Conservation (phyloP, 2,329 filamentous ascomycete species). For the Verticillium nubilum region DNA sequence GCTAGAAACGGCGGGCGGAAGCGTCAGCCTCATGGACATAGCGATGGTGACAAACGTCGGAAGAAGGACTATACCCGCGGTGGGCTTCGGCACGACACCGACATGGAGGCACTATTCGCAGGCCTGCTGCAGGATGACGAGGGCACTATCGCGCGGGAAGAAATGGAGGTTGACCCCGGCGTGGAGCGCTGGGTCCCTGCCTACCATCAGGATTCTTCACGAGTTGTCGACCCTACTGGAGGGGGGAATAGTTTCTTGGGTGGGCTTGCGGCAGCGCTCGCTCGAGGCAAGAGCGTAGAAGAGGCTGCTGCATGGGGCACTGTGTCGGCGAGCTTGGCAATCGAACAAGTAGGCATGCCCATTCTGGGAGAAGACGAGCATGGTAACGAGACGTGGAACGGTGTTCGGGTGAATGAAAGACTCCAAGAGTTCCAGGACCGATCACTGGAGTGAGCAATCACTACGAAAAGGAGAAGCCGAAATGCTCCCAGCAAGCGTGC, state of each 20-base stretch:
- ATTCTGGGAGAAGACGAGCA: slow-evolving; percentile 37
- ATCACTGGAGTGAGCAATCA: not conserved
- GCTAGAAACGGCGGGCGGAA: slow-evolving; percentile 52
- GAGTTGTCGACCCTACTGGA: slow-evolving; percentile 86
- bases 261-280: slow-evolving; percentile 53
- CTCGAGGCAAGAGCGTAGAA: slow-evolving; percentile 53
- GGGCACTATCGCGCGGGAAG: slow-evolving; percentile 48
- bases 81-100: slow-evolving; percentile 52
- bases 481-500: too few relatives aligned
- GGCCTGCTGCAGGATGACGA: slow-evolving; percentile 49
- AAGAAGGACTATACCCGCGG: slow-evolving; percentile 43
- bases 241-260: slow-evolving; percentile 86
- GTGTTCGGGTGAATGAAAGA: slow-evolving; percentile 44
- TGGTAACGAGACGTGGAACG: slow-evolving; percentile 58
- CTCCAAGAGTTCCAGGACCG: slow-evolving; percentile 43
- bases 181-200: slow-evolving; percentile 73
- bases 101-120: slow-evolving; percentile 58
- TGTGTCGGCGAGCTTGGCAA: slow-evolving; percentile 84
- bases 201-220: slow-evolving; percentile 50
- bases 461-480: not conserved
- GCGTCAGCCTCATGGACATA: slow-evolving; percentile 24
- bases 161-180: slow-evolving; percentile 58
- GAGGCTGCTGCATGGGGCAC: slow-evolving; percentile 74
- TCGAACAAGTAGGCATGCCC: slow-evolving; percentile 90
- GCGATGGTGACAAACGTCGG: slow-evolving; percentile 23